Evolutionary conservation across 2,329 filamentous ascomycete genomes (phyloP).

Genomic region (Alternaria gansuensis): DNA sequence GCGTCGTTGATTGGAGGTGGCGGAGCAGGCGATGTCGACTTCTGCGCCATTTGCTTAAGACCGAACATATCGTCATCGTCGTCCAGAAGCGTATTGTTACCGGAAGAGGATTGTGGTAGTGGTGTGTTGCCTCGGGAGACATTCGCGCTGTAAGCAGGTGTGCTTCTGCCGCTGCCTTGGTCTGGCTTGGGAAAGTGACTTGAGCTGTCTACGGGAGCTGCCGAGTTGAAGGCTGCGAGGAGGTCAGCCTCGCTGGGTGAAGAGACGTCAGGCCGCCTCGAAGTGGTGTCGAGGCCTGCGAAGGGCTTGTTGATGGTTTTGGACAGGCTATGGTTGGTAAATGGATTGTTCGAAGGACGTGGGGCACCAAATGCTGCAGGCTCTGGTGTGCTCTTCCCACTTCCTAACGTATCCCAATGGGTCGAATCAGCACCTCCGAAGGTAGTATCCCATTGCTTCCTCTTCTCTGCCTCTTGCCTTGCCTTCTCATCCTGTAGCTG

Average conservation of each 20-base stretch:
- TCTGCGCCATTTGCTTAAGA: conserved; percentile 69
- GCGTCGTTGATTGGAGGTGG: conserved; percentile 30
- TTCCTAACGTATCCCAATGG: conserved; percentile 78
- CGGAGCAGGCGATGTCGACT: conserved; percentile 34
- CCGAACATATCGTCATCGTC: conserved; percentile 90
- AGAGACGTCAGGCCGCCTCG: conserved; percentile 39
- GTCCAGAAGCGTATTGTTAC: conserved; percentile 55
- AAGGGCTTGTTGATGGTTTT: conserved; percentile 53
- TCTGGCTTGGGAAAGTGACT: conserved; percentile 65
- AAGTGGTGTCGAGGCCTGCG: conserved; percentile 45
- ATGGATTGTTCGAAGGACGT: conserved; percentile 34
- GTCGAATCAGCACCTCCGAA: conserved; percentile 74
- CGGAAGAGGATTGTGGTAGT: conserved; percentile 30
- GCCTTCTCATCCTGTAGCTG: conserved; percentile 80
- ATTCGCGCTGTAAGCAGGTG: conserved; percentile 47
- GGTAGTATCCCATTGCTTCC: conserved; percentile 75
- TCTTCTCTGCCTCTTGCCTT: conserved; percentile 77
- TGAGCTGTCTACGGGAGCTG: conserved; percentile 66
- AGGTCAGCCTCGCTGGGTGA: conserved; percentile 65
- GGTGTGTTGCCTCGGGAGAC: conserved; percentile 43
- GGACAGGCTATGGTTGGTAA: conserved; percentile 42
- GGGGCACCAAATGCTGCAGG: conserved; percentile 45
- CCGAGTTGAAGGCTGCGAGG: conserved; percentile 68
- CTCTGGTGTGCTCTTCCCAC: conserved; percentile 59
- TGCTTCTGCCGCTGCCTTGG: conserved; percentile 53